phyloP scores from a whole-genome alignment of 352 stramenopile species.

The Globisporangium echinulatum region DNA sequence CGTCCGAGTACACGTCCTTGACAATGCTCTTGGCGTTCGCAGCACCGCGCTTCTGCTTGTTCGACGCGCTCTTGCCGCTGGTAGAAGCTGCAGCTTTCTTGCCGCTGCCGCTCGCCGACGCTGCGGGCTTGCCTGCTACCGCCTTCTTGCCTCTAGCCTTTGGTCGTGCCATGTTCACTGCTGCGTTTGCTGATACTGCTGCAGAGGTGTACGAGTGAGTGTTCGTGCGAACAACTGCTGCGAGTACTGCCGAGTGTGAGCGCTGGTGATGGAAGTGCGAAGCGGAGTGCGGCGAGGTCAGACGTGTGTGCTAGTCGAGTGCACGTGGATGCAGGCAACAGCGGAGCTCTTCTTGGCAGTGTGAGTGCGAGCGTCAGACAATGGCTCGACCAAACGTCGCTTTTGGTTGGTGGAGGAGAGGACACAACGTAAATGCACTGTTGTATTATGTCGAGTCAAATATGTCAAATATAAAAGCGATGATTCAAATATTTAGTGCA shows the following conservation, averaged over 20 bases:
- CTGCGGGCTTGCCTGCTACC: neutral
- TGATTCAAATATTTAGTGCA: neutral
- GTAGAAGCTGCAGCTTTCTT: conserved; percentile 15
- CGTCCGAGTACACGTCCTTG: conserved; percentile 76
- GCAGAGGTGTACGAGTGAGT: neutral
- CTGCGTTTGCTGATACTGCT: too few species aligned
- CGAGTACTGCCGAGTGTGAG: neutral
- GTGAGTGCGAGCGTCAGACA: neutral
- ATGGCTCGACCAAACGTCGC: neutral
- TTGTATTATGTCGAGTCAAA: too few species aligned
- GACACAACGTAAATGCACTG: neutral
- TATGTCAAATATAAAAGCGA: neutral
- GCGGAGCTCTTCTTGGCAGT: neutral
- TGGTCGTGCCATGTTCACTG: conserved; percentile 14
- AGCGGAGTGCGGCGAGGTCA: neutral
- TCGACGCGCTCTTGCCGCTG: conserved; percentile 3
- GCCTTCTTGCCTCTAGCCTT: conserved; percentile 18
- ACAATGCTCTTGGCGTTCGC: conserved; percentile 19
- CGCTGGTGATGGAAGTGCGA: neutral
- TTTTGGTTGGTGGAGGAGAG: conserved; percentile 2
- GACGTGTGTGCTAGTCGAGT: neutral
- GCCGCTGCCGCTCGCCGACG: conserved; percentile 7
- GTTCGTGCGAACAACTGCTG: neutral
- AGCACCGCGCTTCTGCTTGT: conserved; percentile 10
- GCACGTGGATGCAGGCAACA: neutral